Evolutionary conservation across 306 rosid genomes (phyloP), one percentile per base, ranked within the genome.

Genomic region (Cicer yamashitae): DNA sequence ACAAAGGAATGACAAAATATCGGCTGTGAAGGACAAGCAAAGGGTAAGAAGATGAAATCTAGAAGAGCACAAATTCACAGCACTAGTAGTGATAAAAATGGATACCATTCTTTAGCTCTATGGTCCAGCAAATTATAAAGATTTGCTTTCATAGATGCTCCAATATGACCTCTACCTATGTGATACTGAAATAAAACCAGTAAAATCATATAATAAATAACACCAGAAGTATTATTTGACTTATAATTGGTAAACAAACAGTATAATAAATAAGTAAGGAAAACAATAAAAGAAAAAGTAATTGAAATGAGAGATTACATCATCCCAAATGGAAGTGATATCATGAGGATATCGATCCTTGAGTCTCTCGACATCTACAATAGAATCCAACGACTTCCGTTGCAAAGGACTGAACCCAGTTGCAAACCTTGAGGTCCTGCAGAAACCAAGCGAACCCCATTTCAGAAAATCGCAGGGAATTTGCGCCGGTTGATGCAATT

Each of bases 91-190:
- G 65, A 9, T 63, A 17, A 82, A 52, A 59, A 53, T 17, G 22
- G 70, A 79, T 91, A 94, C 98, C 97, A 94, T 57, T 88, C 89
- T 6, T 85, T 82, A 64, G 98, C 91, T 83, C 98, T 87, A 43
- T 85, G 96, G 82, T 89, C 96, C 86, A 94, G 77, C 77, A 94
- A 77, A 85, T 85, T 75, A 84, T 88, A 89, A 53, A 94, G 96
- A 14, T 88, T 90, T 38, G 96, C 89, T 70, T 86, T 90, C 96
- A 94, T 90, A 17, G 97, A 60, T 40, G 84, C 85, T 61, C 96
- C 96, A 69, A 92, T 79, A 80, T 94, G 97, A 60, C 96, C 96
- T 84, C 97, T 93, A 83, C 97, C 99, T 81, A 94, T 77, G 83
- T 94, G 96, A 84, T 89, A 90, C 97, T 92, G 89, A 70, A 78